Conservation (phyloP, 2,329 filamentous ascomycete genomes). For the Exophiala sideris region DNA sequence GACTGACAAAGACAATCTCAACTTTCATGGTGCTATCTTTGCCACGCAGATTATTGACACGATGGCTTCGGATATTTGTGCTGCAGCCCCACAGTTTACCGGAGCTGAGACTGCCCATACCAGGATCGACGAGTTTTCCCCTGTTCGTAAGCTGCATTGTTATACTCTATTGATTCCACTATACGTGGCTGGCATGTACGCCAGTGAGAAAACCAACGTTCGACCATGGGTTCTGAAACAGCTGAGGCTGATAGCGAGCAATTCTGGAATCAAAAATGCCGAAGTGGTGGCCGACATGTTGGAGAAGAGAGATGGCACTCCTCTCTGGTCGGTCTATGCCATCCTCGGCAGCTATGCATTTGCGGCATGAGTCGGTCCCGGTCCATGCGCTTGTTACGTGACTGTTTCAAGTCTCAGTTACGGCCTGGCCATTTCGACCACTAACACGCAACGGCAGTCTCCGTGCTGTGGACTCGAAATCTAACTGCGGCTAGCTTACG, state of each 20-base stretch:
- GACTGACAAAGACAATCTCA: background rate
- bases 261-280: conserved; percentile 21
- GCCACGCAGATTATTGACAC: conserved; percentile 25
- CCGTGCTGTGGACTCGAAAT: too few relatives aligned
- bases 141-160: conserved; percentile 15
- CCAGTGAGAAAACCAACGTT: conserved; percentile 13
- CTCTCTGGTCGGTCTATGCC: conserved; percentile 28
- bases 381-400: too few relatives aligned
- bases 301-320: conserved; percentile 6
- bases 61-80: conserved; percentile 33
- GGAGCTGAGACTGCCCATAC: background rate
- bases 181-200: conserved; percentile 25
- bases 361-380: conserved; percentile 10
- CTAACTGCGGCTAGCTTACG: too few relatives aligned
- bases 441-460: too few relatives aligned
- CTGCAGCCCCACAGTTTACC: conserved; percentile 33
- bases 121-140: conserved; percentile 1
- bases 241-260: conserved; percentile 16
- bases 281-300: conserved; percentile 22
- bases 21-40: background rate
- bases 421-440: too few relatives aligned
- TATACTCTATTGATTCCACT: conserved; percentile 29
- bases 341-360: conserved; percentile 30
- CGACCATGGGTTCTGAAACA: conserved; percentile 24
- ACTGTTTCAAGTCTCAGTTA: too few relatives aligned